These are phyloP conservation scores for Microsporum canis DNA, from an alignment of 2,329 filamentous ascomycete species.

Conservation along the genomic window DNA sequence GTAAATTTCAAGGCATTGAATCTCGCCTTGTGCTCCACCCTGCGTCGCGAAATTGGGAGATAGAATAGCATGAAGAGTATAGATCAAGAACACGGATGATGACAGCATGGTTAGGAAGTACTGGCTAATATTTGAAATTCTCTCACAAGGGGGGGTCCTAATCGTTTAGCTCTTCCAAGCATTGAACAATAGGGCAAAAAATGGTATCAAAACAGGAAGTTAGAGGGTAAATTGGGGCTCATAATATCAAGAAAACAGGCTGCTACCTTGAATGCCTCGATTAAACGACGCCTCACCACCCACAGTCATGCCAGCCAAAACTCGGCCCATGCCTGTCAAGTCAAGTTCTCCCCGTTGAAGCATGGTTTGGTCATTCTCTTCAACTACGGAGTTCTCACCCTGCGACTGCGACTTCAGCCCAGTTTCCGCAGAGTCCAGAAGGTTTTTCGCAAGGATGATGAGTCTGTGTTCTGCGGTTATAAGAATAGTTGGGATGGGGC, in stretches of 20 bases:
- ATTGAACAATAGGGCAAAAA: neutral
- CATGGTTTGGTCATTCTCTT: slow-evolving; percentile 13
- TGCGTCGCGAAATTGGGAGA: slow-evolving; percentile 33
- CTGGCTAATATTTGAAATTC: neutral
- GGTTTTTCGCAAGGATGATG: slow-evolving; percentile 26
- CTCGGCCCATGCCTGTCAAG: slow-evolving; percentile 38
- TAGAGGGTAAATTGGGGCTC: neutral
- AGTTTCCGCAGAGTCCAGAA: slow-evolving; percentile 17
- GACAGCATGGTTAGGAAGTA: neutral
- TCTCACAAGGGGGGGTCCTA: neutral
- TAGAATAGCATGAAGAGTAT: neutral
- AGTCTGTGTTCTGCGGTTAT: slow-evolving; percentile 33
- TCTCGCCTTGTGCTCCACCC: slow-evolving; percentile 45
- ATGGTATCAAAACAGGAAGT: neutral
- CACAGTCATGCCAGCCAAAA: slow-evolving; percentile 34
- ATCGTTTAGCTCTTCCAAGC: neutral
- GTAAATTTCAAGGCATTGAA: slow-evolving; percentile 39
- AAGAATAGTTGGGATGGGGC: slow-evolving; percentile 25
- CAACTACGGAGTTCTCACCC: neutral
- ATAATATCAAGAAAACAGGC: neutral
- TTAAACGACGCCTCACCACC: slow-evolving; percentile 21
- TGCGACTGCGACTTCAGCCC: slow-evolving; percentile 9
- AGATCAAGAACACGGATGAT: neutral
- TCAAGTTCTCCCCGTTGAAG: slow-evolving; percentile 36
- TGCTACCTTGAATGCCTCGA: slow-evolving; percentile 17